Base-by-base conservation (phyloP, 495 filamentous ascomycete species). In the Melanomma pulvis-pyrius region DNA sequence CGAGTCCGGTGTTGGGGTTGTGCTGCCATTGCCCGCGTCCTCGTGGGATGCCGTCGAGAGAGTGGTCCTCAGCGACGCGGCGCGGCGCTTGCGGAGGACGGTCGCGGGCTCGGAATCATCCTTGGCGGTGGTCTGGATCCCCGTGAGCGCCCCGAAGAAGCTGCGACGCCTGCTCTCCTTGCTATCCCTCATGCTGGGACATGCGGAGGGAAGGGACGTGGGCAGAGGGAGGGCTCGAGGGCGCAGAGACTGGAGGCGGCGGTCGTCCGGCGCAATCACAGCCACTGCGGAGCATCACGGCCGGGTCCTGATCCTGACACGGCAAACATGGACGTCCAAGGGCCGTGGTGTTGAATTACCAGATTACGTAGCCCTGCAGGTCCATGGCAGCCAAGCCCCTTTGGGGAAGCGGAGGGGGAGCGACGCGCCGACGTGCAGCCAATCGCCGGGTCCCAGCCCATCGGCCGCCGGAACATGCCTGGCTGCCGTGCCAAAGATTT, bases 71-170 rank as follows among this genome's bases (percentile, higher is more conserved):
- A 73, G 52, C n/a, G 67, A 70, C 25, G 62, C 53, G 15, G 70
- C 67, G 36, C 74, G 65, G 21, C 68, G 61, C 72, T 73, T 75
- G 61, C 73, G 74, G 49, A 74, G 61, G 13, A 73, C 36, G 54
- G 65, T 70, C 9, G 67, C 56, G 15, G 73, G 68, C 39, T 67
- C 69, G 13, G 44, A 36, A 15, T 63, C 56, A 24, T 71, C 68
- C 26, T 72, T 61, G 30, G 67, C 56, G 34, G n/a, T 49, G 56
- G 22, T 59, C 21, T 55, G 62, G 36, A 65, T 36, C 5, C 62
- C 58, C n/a, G 53, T 63, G 51, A 74, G 55, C 4, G 72, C 57
- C 28, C 70, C 61, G 49, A 74, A 73, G 41, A 77, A 61, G 50
- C 67, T 73, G 41, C 65, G 57, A 4, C 75, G 62, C 59, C 65